phyloP scores from a whole-genome alignment of 2,329 filamentous ascomycete species.

The Trichothecium roseum region DNA sequence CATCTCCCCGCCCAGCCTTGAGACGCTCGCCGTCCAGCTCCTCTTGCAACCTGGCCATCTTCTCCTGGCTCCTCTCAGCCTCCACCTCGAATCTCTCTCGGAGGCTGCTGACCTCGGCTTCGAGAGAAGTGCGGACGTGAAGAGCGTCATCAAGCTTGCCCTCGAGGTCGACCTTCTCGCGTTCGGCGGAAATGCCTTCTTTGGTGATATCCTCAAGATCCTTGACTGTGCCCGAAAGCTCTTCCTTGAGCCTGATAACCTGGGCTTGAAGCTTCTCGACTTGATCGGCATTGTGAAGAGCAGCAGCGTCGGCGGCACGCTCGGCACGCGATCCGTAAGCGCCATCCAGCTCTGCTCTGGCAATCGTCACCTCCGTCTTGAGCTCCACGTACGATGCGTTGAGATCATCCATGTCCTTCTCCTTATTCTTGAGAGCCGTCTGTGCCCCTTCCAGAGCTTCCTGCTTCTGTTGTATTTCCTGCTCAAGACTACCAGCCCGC shows the following conservation, averaged over 20 bases:
- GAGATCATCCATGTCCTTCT: constrained; percentile 38
- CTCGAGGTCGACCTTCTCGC: constrained; percentile 37
- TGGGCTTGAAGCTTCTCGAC: constrained; percentile 34
- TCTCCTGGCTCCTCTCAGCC: constrained; percentile 22
- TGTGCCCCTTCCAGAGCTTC: constrained; percentile 19
- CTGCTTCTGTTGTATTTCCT: constrained; percentile 7
- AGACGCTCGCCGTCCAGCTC: constrained; percentile 40
- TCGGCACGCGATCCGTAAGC: constrained; percentile 50
- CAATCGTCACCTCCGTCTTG: constrained; percentile 51
- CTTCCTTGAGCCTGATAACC: constrained; percentile 37
- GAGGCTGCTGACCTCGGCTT: constrained; percentile 25
- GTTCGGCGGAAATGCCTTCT: constrained; percentile 39
- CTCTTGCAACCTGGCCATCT: constrained; percentile 33
- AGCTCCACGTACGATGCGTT: constrained; percentile 44
- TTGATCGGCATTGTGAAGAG: constrained; percentile 37
- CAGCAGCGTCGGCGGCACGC: constrained; percentile 47
- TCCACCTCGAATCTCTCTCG: constrained; percentile 30
- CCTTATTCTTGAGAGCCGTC: constrained; percentile 35
- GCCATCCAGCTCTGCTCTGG: constrained; percentile 51
- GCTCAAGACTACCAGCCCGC: constrained; percentile 7
- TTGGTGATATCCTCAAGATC: constrained; percentile 43
- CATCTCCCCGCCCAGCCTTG: constrained; percentile 25
- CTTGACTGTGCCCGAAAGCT: constrained; percentile 38
- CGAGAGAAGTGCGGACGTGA: constrained; percentile 21
- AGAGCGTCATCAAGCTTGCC: constrained; percentile 28